Evolutionary conservation across 495 filamentous ascomycete genomes (phyloP).

Genomic region (Penicillium pancosmium): DNA sequence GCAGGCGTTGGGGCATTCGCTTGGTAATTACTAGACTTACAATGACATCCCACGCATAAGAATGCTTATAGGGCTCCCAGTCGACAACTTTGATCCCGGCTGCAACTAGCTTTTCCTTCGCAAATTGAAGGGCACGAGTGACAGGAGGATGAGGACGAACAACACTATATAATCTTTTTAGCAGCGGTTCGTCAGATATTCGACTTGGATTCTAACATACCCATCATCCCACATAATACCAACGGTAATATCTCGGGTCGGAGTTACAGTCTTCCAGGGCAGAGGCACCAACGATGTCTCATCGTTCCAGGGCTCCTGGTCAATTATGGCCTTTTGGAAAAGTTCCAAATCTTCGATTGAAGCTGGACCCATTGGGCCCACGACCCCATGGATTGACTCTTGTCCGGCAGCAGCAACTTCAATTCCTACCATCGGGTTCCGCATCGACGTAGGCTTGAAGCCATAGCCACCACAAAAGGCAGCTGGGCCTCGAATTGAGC

Average conservation of each 20-base stretch:
- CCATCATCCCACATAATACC: conserved; percentile 73
- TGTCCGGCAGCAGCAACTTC: conserved; percentile 54
- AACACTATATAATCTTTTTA: conserved; percentile 12
- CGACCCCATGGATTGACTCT: conserved; percentile 61
- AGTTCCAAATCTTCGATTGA: conserved; percentile 64
- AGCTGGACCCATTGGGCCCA: conserved; percentile 62
- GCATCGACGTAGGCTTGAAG: conserved; percentile 57
- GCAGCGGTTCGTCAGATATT: background rate
- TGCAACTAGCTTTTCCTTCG: conserved; percentile 55
- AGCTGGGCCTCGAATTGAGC: conserved; percentile 62
- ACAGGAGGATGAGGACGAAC: conserved; percentile 71
- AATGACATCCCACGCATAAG: conserved; percentile 61
- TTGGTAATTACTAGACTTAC: conserved; percentile 26
- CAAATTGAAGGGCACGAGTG: conserved; percentile 56
- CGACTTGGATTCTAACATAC: conserved; percentile 9
- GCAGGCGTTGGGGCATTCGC: background rate
- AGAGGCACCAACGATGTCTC: conserved; percentile 62
- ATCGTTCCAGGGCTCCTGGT: conserved; percentile 61
- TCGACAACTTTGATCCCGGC: conserved; percentile 61
- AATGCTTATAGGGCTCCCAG: conserved; percentile 67
- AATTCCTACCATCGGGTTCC: conserved; percentile 51
- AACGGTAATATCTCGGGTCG: conserved; percentile 58
- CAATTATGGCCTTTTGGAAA: conserved; percentile 63
- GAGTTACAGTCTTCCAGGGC: conserved; percentile 54
- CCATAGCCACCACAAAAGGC: conserved; percentile 61